Evolutionary conservation across 352 stramenopile genomes (phyloP).

Genomic region (Phytophthora sp.): DNA sequence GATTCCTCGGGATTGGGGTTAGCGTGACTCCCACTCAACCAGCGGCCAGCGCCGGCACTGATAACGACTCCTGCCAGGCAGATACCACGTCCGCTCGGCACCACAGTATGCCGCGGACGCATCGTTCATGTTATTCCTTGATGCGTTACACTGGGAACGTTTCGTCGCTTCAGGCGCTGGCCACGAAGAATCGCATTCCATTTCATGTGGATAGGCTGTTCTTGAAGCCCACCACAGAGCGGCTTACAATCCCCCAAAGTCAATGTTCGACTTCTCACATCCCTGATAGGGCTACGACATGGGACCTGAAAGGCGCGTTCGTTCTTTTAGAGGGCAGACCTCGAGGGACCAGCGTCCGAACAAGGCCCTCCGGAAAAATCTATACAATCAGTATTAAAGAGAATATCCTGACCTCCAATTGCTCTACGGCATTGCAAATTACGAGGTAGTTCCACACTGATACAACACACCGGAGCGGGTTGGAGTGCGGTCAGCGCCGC

Average conservation of each 20-base stretch:
- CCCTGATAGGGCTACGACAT: neutral
- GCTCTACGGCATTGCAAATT: neutral
- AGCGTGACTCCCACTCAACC: neutral
- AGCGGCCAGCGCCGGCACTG: neutral
- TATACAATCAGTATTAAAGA: too few relatives aligned
- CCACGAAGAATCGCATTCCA: neutral
- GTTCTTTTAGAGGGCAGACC: neutral
- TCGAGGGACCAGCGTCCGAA: neutral
- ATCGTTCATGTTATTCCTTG: neutral
- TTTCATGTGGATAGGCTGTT: neutral
- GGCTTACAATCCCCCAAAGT: neutral
- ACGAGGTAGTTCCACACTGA: constrained; percentile 17
- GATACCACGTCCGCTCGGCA: neutral
- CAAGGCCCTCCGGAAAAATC: constrained; percentile 1
- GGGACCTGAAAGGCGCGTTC: too few relatives aligned
- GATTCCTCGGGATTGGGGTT: neutral
- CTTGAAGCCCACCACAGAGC: neutral
- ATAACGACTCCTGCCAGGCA: neutral
- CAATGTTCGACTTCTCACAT: neutral
- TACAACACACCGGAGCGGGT: neutral
- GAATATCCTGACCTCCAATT: too few relatives aligned
- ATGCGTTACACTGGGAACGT: neutral
- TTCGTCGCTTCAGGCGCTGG: neutral
- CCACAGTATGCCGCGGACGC: neutral
- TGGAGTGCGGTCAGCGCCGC: neutral